Conservation (phyloP, 495 filamentous ascomycete genomes). For the Tuber umbilicatum region DNA sequence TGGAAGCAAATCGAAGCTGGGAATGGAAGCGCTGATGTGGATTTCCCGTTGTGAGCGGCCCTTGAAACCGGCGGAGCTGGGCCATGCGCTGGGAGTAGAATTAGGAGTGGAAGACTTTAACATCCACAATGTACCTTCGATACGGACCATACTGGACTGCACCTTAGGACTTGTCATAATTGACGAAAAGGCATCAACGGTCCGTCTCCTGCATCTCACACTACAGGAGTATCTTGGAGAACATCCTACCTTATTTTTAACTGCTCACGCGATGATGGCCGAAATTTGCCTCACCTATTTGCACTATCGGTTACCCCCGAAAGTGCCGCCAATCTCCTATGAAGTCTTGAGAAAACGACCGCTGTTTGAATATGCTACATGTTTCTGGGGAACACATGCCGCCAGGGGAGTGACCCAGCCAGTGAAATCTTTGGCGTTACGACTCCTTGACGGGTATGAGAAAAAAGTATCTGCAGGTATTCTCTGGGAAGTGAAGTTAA, state of each 20-base stretch:
- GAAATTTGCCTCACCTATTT: neutral
- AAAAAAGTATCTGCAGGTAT: neutral
- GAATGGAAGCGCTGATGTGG: neutral
- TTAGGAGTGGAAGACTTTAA: neutral
- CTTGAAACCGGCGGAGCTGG: neutral
- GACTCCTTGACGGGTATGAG: neutral
- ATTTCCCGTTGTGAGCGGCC: neutral
- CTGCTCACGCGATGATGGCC: neutral
- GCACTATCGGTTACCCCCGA: neutral
- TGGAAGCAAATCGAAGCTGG: neutral
- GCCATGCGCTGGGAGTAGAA: neutral
- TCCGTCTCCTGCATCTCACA: neutral
- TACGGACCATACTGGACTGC: neutral
- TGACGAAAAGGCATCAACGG: neutral
- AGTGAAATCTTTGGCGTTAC: neutral
- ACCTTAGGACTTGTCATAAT: neutral
- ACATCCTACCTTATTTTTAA: neutral
- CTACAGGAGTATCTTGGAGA: neutral
- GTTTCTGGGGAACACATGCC: neutral
- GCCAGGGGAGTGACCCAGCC: neutral
- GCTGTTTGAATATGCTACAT: neutral
- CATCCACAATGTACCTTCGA: neutral
- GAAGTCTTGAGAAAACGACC: accelerated
- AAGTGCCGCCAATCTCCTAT: neutral
- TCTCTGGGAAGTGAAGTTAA: too few relatives aligned